Evolutionary conservation across 23 red algal species (phyloP), one percentile per base, ranked within the genome.

Genomic region (Gracilaria gracilis): DNA sequence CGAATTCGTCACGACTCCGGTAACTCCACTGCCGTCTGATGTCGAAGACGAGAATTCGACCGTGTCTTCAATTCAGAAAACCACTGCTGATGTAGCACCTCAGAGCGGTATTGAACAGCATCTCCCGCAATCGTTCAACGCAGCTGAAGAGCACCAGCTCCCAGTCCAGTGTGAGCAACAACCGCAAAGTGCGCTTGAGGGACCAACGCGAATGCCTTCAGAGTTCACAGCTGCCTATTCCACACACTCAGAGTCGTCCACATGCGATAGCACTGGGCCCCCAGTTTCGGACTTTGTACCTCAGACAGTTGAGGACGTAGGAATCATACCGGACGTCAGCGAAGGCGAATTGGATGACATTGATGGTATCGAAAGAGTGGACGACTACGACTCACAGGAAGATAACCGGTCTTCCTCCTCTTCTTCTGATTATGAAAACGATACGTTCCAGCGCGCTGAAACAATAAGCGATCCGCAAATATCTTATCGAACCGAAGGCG

Each of bases 331-430:
- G 34, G 81, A 85, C 19, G 81, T 85, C 19, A 85, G 81, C 58
- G 81, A 85, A 40, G 81, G 81, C 15, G 81, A 85, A 50, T 67
- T 85, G 57, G 81, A 85, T 50, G 57, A 85, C 40, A 85, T 85
- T 67, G 81, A 85, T 32, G 81, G 81, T 16, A 69, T 85, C 38
- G 81, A 85, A 71, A 14, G 65, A 69, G 81, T 85, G 54, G 57
- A 85, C 0, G 81, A 85, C 40, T 85, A 62, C 46, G 81, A 85
- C 61, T 69, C 59, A 28, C 81, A 85, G 40, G 57, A 85, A 49
- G 81, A 85, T 19, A 46, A 27, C 19, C 72, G 8, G 27, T 77
- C 39, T 4, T 77, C 72, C 11, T 28, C 5, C 23, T 50, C 72
- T 35, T 46, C 72, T 12, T 77, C 72, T 51, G 38, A 46, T 35